A percentile compares a stretch with the other conserved stretches of the same genome.
phyloP scores from a whole-genome alignment of 129 eudicot species.

The Chrysanthemum makinoi region DNA sequence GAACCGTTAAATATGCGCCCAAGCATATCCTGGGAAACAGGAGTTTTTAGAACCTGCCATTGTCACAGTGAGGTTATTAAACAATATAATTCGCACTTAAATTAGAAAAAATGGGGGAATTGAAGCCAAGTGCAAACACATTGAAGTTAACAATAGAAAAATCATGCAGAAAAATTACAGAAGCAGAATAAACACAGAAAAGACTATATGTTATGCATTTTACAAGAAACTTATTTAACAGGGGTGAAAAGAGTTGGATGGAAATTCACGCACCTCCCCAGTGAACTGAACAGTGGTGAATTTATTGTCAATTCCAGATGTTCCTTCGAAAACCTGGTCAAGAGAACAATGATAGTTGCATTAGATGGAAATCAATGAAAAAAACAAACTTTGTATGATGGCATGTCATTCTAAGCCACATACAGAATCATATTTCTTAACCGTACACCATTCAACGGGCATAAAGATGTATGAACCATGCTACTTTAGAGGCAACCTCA shows the following conservation, averaged over 20 bases:
- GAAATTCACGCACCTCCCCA: constrained; percentile 63
- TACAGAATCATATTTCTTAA: background rate
- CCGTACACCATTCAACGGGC: background rate
- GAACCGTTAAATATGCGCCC: constrained; percentile 98
- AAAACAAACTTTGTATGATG: background rate
- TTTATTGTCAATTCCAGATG: constrained; percentile 97
- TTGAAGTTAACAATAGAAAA: background rate
- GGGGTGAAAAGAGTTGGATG: constrained; percentile 7
- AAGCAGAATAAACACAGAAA: background rate
- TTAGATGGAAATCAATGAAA: background rate
- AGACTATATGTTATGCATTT: background rate
- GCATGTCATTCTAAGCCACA: constrained; percentile 2
- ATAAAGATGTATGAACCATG: constrained; percentile 11
- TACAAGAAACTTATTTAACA: background rate
- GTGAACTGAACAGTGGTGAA: constrained; percentile 95
- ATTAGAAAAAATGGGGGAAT: background rate
- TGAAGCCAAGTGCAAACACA: background rate
- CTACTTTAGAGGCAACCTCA: background rate
- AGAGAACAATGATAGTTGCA: constrained; percentile 14
- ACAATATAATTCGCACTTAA: background rate
- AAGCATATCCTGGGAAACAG: constrained; percentile 97
- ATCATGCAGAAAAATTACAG: background rate
- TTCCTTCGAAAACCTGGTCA: constrained; percentile 92
- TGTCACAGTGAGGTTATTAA: background rate
- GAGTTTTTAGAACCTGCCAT: constrained; percentile 86